Percentiles rank a stretch among this genome's conserved stretches.
These are phyloP conservation scores for Suillus plorans DNA, from an alignment of 768 basidiomycete species.

Conservation along the genomic window DNA sequence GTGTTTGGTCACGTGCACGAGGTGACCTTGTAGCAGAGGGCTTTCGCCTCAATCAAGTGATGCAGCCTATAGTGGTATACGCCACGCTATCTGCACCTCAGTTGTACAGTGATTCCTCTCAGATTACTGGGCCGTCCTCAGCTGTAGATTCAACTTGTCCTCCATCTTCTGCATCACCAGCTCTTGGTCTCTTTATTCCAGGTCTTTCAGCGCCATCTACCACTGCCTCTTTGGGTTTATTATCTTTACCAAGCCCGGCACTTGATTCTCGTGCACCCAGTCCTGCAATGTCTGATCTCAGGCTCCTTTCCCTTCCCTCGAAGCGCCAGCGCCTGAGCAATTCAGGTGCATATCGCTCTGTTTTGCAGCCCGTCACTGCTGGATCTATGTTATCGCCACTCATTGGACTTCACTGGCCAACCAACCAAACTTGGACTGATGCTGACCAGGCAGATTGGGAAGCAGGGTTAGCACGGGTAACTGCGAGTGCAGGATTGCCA, in stretches of 20 bases:
- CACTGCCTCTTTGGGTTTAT: neutral
- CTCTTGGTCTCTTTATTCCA: neutral
- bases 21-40: neutral
- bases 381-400: neutral
- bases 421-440: neutral
- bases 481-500: slow-evolving; percentile 33
- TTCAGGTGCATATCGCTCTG: neutral
- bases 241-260: neutral
- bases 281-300: neutral
- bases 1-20: too few species aligned
- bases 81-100: neutral
- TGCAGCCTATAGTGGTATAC: neutral
- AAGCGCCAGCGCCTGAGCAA: slow-evolving; percentile 1
- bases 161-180: neutral
- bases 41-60: neutral
- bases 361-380: neutral
- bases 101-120: neutral
- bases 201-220: neutral
- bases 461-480: slow-evolving; percentile 22
- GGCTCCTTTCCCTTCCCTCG: neutral
- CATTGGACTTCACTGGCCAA: neutral
- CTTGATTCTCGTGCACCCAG: neutral
- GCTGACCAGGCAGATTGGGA: slow-evolving; percentile 5
- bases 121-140: neutral
- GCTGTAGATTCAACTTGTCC: neutral